phyloP scores from a whole-genome alignment of 164 flowering plant species.

The Houttuynia cordata region DNA sequence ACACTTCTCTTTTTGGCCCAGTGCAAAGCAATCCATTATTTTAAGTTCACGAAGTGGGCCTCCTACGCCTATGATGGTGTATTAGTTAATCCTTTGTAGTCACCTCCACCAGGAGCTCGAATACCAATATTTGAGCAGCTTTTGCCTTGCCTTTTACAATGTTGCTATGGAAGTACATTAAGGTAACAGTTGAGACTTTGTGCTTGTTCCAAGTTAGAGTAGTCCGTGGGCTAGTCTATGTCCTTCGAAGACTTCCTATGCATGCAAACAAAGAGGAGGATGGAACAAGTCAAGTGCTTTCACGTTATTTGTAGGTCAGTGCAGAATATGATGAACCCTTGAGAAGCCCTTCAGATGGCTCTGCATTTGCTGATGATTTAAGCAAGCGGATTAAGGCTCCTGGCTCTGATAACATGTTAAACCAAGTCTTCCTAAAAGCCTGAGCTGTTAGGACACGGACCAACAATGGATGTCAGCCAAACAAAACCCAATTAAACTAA shows the following conservation, averaged over 20 bases:
- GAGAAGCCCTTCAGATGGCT: constrained; percentile 62
- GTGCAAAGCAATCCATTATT: constrained; percentile 60
- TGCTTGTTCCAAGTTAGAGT: constrained; percentile 79
- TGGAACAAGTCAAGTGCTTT: constrained; percentile 88
- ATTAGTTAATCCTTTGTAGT: constrained; percentile 84
- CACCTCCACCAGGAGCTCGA: constrained; percentile 86
- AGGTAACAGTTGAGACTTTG: constrained; percentile 84
- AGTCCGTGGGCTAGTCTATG: constrained; percentile 79
- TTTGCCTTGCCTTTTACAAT: constrained; percentile 88
- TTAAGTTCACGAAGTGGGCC: constrained; percentile 71
- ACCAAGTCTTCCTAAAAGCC: too few relatives aligned
- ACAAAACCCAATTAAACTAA: too few relatives aligned
- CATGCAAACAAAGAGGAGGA: constrained; percentile 97
- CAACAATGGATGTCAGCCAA: too few relatives aligned
- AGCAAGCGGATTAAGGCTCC: constrained; percentile 83
- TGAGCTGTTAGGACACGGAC: too few relatives aligned
- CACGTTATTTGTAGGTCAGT: constrained; percentile 47
- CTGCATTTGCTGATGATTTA: constrained; percentile 67
- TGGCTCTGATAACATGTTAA: too few relatives aligned
- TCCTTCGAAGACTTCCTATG: constrained; percentile 84
- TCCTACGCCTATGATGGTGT: constrained; percentile 91
- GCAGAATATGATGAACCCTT: constrained; percentile 96
- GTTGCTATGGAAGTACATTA: constrained; percentile 88
- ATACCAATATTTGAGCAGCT: constrained; percentile 94
- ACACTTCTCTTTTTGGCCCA: constrained; percentile 86